A percentile compares a stretch with the other conserved stretches of the same genome.
These are phyloP conservation scores for Cutaneotrichosporon sp. DNA, from an alignment of 1,284 basidiomycete species.

Conservation along the genomic window DNA sequence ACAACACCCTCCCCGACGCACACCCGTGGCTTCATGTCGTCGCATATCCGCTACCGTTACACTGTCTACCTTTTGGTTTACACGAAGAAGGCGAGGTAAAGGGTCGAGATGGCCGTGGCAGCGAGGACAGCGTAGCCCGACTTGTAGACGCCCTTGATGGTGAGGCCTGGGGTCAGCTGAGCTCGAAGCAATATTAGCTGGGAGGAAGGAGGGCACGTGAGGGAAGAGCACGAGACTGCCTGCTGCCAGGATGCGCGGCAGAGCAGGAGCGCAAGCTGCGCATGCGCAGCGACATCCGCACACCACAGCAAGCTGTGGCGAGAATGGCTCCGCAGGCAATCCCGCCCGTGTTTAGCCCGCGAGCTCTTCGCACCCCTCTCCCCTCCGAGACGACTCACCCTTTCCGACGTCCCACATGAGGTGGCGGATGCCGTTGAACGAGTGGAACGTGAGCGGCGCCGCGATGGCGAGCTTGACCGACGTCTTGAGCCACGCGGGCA, in stretches of 20 bases:
- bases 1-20: background rate
- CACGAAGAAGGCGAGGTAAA: slow-evolving; percentile 51
- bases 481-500: slow-evolving; percentile 74
- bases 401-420: slow-evolving; percentile 87
- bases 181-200: background rate
- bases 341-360: background rate
- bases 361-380: no score
- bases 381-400: no score
- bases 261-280: no score
- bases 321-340: no score
- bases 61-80: slow-evolving; percentile 5
- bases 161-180: slow-evolving; percentile 62
- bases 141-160: slow-evolving; percentile 73
- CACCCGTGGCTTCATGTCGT: slow-evolving; percentile 15
- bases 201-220: slow-evolving; percentile 18
- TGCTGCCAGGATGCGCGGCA: no score
- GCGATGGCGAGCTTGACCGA: slow-evolving; percentile 74
- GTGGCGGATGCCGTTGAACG: slow-evolving; percentile 88
- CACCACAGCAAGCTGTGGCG: no score
- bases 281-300: no score
- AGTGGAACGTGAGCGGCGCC: slow-evolving; percentile 85
- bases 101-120: slow-evolving; percentile 71
- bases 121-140: slow-evolving; percentile 84
- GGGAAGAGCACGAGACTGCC: no score
- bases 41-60: slow-evolving; percentile 5